phyloP scores from a whole-genome alignment of 768 basidiomycete genomes.

The Trametes cingulata region DNA sequence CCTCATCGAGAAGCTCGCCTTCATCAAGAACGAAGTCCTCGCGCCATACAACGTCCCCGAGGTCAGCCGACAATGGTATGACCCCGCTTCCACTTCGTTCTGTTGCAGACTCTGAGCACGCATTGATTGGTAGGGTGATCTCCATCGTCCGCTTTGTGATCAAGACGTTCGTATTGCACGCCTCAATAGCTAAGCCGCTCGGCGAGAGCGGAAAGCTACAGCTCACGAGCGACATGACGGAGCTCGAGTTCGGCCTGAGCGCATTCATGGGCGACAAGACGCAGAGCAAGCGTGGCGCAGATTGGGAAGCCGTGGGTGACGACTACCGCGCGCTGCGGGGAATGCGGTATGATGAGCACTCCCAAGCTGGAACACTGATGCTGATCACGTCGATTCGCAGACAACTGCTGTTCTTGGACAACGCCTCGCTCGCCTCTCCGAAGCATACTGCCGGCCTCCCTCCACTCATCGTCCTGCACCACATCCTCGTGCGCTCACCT shows the following conservation, averaged over 20 bases:
- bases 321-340: conserved; percentile 86
- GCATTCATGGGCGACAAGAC: conserved; percentile 63
- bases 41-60: conserved; percentile 72
- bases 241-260: conserved; percentile 89
- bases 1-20: conserved; percentile 81
- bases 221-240: conserved; percentile 94
- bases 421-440: conserved; percentile 61
- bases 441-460: conserved; percentile 76
- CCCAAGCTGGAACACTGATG: background rate
- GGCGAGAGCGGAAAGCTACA: conserved; percentile 94
- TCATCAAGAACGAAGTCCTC: conserved; percentile 78
- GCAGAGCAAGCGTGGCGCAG: conserved; percentile 59
- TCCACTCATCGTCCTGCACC: conserved; percentile 85
- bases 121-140: conserved; percentile 21
- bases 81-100: background rate
- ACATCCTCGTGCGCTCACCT: conserved; percentile 87
- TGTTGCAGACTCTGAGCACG: background rate
- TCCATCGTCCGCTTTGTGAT: conserved; percentile 78
- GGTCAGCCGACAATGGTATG: conserved; percentile 71
- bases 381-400: conserved; percentile 39
- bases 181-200: conserved; percentile 89
- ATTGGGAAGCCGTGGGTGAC: conserved; percentile 76
- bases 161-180: conserved; percentile 85
- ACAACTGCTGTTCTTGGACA: conserved; percentile 88
- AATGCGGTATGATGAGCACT: conserved; percentile 58